Evolutionary conservation across 2,329 filamentous ascomycete genomes (phyloP), one percentile per base, ranked within the genome.

Genomic region (Ascochyta viciae-villosae): DNA sequence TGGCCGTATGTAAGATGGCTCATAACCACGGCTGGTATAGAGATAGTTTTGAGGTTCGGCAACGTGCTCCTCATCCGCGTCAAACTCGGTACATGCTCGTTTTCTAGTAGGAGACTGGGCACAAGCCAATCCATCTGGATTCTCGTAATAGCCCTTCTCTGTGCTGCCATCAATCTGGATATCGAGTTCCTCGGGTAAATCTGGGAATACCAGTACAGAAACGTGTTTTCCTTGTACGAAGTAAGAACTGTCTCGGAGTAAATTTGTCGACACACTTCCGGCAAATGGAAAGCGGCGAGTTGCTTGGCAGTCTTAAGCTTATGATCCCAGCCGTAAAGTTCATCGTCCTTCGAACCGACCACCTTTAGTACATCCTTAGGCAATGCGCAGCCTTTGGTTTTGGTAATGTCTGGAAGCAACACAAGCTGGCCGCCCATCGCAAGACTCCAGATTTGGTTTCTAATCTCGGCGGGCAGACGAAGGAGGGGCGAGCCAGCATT

Each of bases 251-350:
- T 35, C 12, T 61, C 57, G 3, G 43, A 26, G 22, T 61, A 56
- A 9, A 63, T 45, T 22, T 61, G 57, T n/a, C 61, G 56, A 40
- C 52, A 46, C 7, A 48, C 38, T 26, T 54, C 44, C 0, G 44
- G 50, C 16, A 54, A 15, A 12, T 48, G 50, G 24, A 48, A 54
- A 6, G 43, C 50, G 3, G 50, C 23, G 10, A 8, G 22, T 0
- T 24, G 4, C n/a, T 31, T 35, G 2, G 15, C 26, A 3, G 4
- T 19, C 0, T n/a, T 7, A 31, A 13, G 12, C 4, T 12, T 10
- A 31, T 3, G 3, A 19, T 19, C 19, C 19, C 19, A 19, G 19
- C 19, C 19, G 19, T 19, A 19, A 19, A 19, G 2, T 19, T 19
- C 2, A 19, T 19, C 2, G 19, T 3, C 19, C 19, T 19, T 19